Base-by-base conservation (phyloP, 768 basidiomycete species). In the Auriscalpium orientale region DNA sequence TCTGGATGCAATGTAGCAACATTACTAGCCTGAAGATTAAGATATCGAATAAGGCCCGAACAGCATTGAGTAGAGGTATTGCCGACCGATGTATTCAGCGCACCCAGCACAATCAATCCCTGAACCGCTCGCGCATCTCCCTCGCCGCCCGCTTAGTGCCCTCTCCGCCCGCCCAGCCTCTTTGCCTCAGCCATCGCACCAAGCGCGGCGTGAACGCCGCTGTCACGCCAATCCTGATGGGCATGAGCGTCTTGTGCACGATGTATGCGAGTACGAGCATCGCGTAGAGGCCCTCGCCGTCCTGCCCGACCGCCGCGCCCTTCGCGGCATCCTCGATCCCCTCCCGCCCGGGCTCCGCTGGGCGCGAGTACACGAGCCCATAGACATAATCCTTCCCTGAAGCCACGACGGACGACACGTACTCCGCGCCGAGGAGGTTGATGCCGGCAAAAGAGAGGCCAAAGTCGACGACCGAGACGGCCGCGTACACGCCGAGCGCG, bases 201-300 rank as follows among this genome's bases (percentile, higher is more conserved):
- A 98, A 69, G 60, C 78, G 79, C 0, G 94, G 94, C 0, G 94
- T 95, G 51, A 90, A 72, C 1, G 84, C 85, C 1, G 90, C 92
- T 0, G 95, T 98, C 59, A 95, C 71, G 0, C 93, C 97, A 0
- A 97, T 81, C 43, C 97, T 77, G 21, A 99, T 70, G 9, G 97
- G 97, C 20, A 98, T 68, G 1, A 92, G 66, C 0, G 91, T 95
- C 74, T 99, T 99, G 80, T 99, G 97, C 52, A 99, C 82, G 18
- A 89, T 87, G 71, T 95, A 99, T 4, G 97, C 95, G 63, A 98
- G 75, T 0, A 91, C 82, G 28, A 97, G 71, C 84, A 97, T 95
- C 28, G 95, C 93, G 70, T 91, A 95, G 16, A 97, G 73, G 15
- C 90, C 84, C 67, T 90, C 88, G 8, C 83, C 79, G 1, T 85